A percentile compares a stretch with the other conserved stretches of the same genome.
phyloP scores from a whole-genome alignment of 1,139 yeast genomes.

The Tardiomyces digboiensis region DNA sequence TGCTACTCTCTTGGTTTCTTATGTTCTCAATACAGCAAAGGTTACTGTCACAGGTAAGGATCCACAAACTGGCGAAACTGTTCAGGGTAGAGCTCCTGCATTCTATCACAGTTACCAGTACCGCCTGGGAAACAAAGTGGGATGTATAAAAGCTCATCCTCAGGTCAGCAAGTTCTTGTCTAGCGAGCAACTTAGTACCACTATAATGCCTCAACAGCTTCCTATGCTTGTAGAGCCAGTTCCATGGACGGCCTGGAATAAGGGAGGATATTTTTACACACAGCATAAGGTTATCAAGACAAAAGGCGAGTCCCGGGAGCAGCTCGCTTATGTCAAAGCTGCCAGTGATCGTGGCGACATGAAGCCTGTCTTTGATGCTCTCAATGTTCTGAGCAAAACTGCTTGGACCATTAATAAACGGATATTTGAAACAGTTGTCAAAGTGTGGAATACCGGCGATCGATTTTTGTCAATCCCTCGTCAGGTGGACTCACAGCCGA shows the following conservation, averaged over 20 bases:
- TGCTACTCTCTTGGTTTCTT: conserved; percentile 72
- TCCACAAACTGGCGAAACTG: conserved; percentile 60
- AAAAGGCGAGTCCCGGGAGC: conserved; percentile 75
- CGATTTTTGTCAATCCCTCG: conserved; percentile 75
- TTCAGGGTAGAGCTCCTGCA: conserved; percentile 77
- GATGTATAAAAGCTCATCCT: conserved; percentile 72
- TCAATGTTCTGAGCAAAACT: conserved; percentile 81
- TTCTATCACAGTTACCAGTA: conserved; percentile 84
- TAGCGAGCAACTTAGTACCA: conserved; percentile 53
- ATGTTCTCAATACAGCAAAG: conserved; percentile 72
- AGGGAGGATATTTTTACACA: conserved; percentile 76
- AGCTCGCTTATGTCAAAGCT: conserved; percentile 74
- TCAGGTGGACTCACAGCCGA: conserved; percentile 34
- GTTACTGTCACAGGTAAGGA: conserved; percentile 70
- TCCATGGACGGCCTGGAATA: conserved; percentile 74
- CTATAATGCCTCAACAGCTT: conserved; percentile 77
- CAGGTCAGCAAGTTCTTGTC: conserved; percentile 56
- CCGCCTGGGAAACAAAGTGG: conserved; percentile 67
- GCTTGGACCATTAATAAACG: conserved; percentile 86
- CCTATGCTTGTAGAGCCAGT: conserved; percentile 92
- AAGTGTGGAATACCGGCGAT: conserved; percentile 83
- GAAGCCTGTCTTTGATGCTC: conserved; percentile 62
- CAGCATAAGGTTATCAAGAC: conserved; percentile 60
- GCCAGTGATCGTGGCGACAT: conserved; percentile 67
- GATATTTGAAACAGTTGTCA: conserved; percentile 58